Conservation (phyloP, 1,139 yeast genomes). For the Magnusiomyces suaveolens region DNA sequence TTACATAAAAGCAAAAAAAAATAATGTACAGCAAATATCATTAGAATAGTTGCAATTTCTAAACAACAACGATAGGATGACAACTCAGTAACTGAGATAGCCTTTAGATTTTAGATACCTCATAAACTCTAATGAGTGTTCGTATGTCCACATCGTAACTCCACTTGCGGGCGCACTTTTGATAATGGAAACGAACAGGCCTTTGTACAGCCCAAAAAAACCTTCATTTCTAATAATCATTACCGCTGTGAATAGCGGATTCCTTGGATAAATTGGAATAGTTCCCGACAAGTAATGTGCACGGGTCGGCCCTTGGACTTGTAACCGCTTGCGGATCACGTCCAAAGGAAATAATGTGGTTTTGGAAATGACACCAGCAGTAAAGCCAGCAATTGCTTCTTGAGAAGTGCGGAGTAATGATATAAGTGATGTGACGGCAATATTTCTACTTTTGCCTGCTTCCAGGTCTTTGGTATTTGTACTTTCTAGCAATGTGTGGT, state of each 20-base stretch:
- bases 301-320: slow-evolving; percentile 44
- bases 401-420: slow-evolving; percentile 27
- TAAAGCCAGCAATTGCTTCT: slow-evolving; percentile 60
- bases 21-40: too few relatives aligned
- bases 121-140: slow-evolving; percentile 30
- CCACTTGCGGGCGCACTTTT: slow-evolving; percentile 79
- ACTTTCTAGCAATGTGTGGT: too few relatives aligned
- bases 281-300: slow-evolving; percentile 21
- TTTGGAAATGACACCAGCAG: slow-evolving; percentile 72
- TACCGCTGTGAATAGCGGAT: slow-evolving; percentile 25
- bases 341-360: slow-evolving; percentile 77
- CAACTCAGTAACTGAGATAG: slow-evolving; percentile 8
- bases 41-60: too few relatives aligned
- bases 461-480: not conserved
- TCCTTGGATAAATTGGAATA: slow-evolving; percentile 14
- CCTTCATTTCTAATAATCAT: slow-evolving; percentile 50
- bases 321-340: slow-evolving; percentile 67
- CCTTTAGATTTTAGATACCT: slow-evolving; percentile 13
- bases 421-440: not conserved
- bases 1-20: too few relatives aligned
- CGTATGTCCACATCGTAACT: slow-evolving; percentile 64
- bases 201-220: slow-evolving; percentile 58
- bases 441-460: not conserved
- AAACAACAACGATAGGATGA: too few relatives aligned
- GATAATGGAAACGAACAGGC: slow-evolving; percentile 55